A percentile compares a stretch with the other conserved stretches of the same genome.
Conservation (phyloP, 345 rosid genomes). For the Litchi chinensis region DNA sequence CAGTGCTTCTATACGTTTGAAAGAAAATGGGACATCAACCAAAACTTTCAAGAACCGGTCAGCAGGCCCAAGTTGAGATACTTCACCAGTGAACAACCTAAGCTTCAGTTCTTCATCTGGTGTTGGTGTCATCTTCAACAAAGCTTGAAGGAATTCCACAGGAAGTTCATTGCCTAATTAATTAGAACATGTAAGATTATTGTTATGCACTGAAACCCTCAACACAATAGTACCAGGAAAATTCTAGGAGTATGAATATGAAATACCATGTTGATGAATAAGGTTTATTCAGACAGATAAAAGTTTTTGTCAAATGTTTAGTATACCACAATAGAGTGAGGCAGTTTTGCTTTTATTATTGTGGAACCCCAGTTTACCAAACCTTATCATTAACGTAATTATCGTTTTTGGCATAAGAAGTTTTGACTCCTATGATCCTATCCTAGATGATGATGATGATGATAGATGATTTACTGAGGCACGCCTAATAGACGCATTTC, state of each 20-base stretch:
- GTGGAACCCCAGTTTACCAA: background rate
- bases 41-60: constrained; percentile 89
- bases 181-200: constrained; percentile 30
- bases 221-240: constrained; percentile 13
- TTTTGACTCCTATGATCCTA: background rate
- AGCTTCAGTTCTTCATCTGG: constrained; percentile 96
- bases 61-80: constrained; percentile 86
- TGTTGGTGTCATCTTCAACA: constrained; percentile 95
- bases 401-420: background rate
- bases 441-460: background rate
- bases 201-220: constrained; percentile 8
- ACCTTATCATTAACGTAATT: background rate
- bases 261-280: background rate
- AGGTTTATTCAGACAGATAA: background rate
- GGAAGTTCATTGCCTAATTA: constrained; percentile 94
- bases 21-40: constrained; percentile 85
- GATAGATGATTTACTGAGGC: background rate
- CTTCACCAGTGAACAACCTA: constrained; percentile 73
- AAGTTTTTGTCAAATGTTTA: background rate
- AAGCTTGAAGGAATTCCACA: constrained; percentile 70
- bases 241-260: background rate
- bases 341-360: background rate
- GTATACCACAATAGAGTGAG: background rate
- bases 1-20: constrained; percentile 81
- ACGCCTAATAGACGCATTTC: background rate